A percentile compares a stretch with the other conserved stretches of the same genome.
phyloP scores from a whole-genome alignment of 139 green algal species.

The Picochlorum costavermella region DNA sequence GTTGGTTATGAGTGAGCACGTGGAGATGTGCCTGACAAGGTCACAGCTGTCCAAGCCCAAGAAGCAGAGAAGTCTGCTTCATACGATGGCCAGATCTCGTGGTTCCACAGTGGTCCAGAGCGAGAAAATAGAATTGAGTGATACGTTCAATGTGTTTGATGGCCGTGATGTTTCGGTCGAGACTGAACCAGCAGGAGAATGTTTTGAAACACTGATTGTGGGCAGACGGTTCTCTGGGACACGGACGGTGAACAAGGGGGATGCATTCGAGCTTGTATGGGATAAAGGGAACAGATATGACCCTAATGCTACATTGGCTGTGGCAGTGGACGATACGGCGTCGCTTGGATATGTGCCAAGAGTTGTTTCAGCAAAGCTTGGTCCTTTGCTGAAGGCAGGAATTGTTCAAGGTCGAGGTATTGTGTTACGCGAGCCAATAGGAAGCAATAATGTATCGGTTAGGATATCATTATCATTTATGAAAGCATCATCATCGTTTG shows the following conservation, averaged over 20 bases:
- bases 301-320: not conserved
- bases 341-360: slow-evolving; percentile 42
- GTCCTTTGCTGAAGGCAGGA: slow-evolving; percentile 24
- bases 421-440: slow-evolving; percentile 19
- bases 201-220: slow-evolving; percentile 1
- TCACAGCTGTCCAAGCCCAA: too few species aligned
- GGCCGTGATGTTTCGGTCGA: too few species aligned
- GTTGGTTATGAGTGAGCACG: too few species aligned
- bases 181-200: too few species aligned
- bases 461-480: not conserved
- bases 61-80: too few species aligned
- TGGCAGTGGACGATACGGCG: not conserved
- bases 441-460: not conserved
- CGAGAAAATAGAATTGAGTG: too few species aligned
- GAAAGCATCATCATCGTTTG: not conserved
- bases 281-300: not conserved
- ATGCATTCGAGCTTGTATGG: not conserved
- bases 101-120: too few species aligned
- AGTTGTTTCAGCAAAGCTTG: slow-evolving; percentile 30
- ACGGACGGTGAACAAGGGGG: not conserved
- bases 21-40: too few species aligned
- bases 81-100: too few species aligned
- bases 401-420: slow-evolving; percentile 9
- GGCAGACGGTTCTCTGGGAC: not conserved
- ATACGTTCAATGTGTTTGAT: too few species aligned